These are phyloP conservation scores for Xylariales sp. DNA, from an alignment of 2,329 filamentous ascomycete species.

Conservation along the genomic window DNA sequence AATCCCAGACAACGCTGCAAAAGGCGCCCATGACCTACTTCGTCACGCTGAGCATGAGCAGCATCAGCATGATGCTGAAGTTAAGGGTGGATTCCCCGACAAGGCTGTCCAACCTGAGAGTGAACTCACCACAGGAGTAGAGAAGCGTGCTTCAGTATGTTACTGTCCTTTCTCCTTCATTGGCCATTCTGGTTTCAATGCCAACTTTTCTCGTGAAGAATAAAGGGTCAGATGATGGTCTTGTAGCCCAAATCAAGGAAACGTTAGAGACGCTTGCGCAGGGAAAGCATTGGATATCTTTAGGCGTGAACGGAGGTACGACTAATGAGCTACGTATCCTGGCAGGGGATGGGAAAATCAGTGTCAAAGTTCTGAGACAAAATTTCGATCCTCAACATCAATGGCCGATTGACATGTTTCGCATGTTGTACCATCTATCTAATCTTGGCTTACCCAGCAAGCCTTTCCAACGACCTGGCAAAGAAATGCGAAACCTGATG, in stretches of 20 bases:
- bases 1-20: conserved; percentile 5
- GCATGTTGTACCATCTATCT: no score
- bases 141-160: conserved; percentile 3
- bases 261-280: conserved; percentile 1
- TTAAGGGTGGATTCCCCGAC: conserved; percentile 3
- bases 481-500: no score
- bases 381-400: no score
- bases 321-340: no score
- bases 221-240: not conserved
- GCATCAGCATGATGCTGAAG: conserved; percentile 4
- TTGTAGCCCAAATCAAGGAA: conserved; percentile 4
- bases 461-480: no score
- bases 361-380: no score
- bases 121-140: not conserved
- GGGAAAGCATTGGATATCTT: not conserved
- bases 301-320: no score
- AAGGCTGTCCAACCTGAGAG: conserved; percentile 2
- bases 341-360: no score
- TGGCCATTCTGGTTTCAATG: not conserved
- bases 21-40: conserved; percentile 3
- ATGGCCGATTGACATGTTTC: no score
- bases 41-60: conserved; percentile 2
- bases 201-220: not conserved
- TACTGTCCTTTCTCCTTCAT: not conserved
- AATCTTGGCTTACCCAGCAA: no score